A percentile compares a stretch with the other conserved stretches of the same genome.
phyloP scores from a whole-genome alignment of 495 filamentous ascomycete species.

The Aspergillus incahuasiensis region DNA sequence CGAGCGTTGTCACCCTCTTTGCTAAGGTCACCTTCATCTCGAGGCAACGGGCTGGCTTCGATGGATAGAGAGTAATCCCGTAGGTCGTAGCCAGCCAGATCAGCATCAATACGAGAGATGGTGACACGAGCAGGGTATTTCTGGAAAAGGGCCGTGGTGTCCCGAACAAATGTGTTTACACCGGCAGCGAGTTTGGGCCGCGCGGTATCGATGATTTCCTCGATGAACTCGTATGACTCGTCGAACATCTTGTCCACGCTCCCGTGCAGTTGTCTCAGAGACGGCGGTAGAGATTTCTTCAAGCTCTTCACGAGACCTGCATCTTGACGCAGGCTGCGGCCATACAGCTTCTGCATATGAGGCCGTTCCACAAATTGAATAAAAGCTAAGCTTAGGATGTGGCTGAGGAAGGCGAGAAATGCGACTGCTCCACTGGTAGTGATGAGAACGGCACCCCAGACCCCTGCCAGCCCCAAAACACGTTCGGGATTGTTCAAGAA shows the following conservation, averaged over 20 bases:
- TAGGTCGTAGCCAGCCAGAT: conserved; percentile 78
- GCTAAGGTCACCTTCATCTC: conserved; percentile 46
- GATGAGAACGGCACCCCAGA: conserved; percentile 93
- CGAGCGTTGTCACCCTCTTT: conserved; percentile 49
- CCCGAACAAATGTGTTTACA: conserved; percentile 79
- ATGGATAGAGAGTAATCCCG: conserved; percentile 76
- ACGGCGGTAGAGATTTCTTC: conserved; percentile 80
- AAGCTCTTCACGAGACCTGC: conserved; percentile 89
- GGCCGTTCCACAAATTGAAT: conserved; percentile 92
- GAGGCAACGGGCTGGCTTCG: conserved; percentile 56
- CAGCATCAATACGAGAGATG: conserved; percentile 73
- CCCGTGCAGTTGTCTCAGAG: conserved; percentile 67
- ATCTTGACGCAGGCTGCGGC: conserved; percentile 73
- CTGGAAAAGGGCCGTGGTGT: conserved; percentile 83
- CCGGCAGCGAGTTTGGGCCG: conserved; percentile 81
- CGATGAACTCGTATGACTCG: conserved; percentile 79
- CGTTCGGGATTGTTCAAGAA: conserved; percentile 97
- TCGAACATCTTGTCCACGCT: conserved; percentile 84
- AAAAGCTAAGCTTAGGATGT: conserved; percentile 78
- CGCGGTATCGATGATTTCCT: conserved; percentile 86
- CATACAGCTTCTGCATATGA: conserved; percentile 98
- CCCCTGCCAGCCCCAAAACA: conserved; percentile 86
- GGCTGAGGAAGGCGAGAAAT: conserved; percentile 76
- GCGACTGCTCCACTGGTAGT: conserved; percentile 82
- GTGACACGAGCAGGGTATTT: conserved; percentile 85